Evolutionary conservation across 805 yeast species (phyloP).

Genomic region (Yarrowia keelungensis): DNA sequence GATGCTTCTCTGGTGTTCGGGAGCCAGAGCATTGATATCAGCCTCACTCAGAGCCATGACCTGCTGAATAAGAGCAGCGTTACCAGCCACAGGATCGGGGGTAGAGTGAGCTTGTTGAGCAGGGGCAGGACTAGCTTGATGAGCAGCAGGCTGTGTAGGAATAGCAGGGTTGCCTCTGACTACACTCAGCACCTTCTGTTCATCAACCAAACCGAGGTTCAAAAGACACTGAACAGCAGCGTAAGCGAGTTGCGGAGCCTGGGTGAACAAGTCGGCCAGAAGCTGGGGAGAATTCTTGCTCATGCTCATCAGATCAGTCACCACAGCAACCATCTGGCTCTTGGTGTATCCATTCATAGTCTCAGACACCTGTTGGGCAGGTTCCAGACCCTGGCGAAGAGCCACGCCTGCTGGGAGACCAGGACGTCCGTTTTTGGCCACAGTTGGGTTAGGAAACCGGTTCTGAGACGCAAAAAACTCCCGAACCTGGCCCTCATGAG

Average conservation of each 20-base stretch:
- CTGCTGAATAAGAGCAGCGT: slow-evolving; percentile 56
- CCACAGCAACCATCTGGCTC: slow-evolving; percentile 56
- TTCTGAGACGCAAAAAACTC: slow-evolving; percentile 76
- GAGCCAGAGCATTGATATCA: slow-evolving; percentile 58
- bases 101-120: neutral
- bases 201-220: slow-evolving; percentile 50
- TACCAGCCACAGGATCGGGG: slow-evolving; percentile 18
- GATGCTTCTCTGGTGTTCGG: slow-evolving; percentile 55
- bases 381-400: slow-evolving; percentile 50
- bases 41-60: slow-evolving; percentile 60
- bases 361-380: slow-evolving; percentile 56
- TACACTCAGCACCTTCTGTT: slow-evolving; percentile 4
- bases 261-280: slow-evolving; percentile 65
- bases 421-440: slow-evolving; percentile 8
- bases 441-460: slow-evolving; percentile 28
- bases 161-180: slow-evolving; percentile 11
- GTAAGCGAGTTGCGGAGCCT: slow-evolving; percentile 81
- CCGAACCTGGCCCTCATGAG: slow-evolving; percentile 64
- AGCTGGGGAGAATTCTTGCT: slow-evolving; percentile 62
- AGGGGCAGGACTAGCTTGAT: neutral
- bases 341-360: slow-evolving; percentile 55
- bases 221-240: slow-evolving; percentile 79
- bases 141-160: too few species aligned
- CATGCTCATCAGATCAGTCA: slow-evolving; percentile 67
- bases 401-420: slow-evolving; percentile 61